These are phyloP conservation scores for Coemansia sp. DNA, from an alignment of 192 early-diverging fungal species.

Conservation along the genomic window DNA sequence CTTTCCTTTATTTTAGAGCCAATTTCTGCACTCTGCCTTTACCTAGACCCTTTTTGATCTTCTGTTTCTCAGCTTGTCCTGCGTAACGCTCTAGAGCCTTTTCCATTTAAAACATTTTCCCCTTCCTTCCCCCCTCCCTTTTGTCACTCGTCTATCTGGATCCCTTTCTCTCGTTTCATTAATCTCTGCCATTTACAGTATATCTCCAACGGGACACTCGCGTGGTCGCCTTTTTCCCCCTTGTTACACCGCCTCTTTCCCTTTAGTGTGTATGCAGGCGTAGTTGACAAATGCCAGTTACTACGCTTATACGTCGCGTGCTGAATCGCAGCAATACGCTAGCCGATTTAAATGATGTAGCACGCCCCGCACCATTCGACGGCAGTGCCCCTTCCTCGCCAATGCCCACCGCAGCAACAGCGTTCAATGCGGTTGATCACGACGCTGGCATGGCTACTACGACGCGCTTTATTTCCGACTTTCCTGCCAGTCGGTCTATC, in stretches of 20 bases:
- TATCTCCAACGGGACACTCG: too few relatives aligned
- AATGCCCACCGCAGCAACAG: not conserved
- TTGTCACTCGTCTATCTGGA: too few relatives aligned
- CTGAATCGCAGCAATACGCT: constrained; percentile 29
- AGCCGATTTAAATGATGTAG: constrained; percentile 5
- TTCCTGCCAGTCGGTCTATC: constrained; percentile 1
- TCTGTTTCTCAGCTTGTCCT: not conserved
- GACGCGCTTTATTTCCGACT: not conserved
- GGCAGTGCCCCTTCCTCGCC: constrained; percentile 4
- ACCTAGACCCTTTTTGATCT: not conserved
- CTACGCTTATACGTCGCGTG: constrained; percentile 37
- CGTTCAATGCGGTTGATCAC: not conserved
- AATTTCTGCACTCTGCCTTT: too few relatives aligned
- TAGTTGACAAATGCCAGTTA: constrained; percentile 9
- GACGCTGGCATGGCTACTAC: constrained; percentile 6
- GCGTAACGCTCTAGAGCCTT: not conserved
- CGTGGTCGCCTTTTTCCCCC: too few relatives aligned
- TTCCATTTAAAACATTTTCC: not conserved
- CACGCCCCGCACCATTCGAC: not conserved
- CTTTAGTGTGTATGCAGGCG: not conserved
- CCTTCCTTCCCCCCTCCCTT: too few relatives aligned
- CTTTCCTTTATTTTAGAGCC: too few relatives aligned
- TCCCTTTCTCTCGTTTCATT: too few relatives aligned
- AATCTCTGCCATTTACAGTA: too few relatives aligned
- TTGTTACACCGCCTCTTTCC: too few relatives aligned